A percentile compares a stretch with the other conserved stretches of the same genome.
phyloP scores from a whole-genome alignment of 202 grass and related monocot genomes.

The Dendrocalamus latiflorus region DNA sequence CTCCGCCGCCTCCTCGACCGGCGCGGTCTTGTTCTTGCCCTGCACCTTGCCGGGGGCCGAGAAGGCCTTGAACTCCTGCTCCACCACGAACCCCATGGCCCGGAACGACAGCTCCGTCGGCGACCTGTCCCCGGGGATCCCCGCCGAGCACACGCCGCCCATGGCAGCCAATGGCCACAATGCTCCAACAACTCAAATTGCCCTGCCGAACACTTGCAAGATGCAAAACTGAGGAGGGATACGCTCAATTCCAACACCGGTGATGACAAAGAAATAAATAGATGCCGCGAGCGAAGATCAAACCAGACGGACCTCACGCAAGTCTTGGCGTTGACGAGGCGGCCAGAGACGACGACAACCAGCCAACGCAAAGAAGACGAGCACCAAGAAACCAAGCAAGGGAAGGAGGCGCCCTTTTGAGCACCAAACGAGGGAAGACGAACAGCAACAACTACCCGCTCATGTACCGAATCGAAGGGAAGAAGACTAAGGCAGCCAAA shows the following conservation, averaged over 20 bases:
- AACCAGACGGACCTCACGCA: not conserved
- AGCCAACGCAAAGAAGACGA: not conserved
- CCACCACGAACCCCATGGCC: constrained; percentile 43
- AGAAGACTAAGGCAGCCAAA: constrained; percentile 1
- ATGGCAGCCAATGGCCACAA: constrained; percentile 32
- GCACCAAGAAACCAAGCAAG: not conserved
- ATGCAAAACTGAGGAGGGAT: constrained; percentile 7
- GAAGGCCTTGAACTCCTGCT: constrained; percentile 43
- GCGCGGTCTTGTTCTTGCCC: not conserved
- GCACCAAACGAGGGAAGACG: constrained; percentile 16
- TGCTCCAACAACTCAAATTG: not conserved
- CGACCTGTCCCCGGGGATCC: constrained; percentile 41
- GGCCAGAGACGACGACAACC: not conserved
- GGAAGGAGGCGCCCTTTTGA: not conserved
- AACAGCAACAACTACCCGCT: not conserved
- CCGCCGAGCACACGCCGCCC: constrained; percentile 58
- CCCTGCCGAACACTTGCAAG: not conserved
- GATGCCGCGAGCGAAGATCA: not conserved
- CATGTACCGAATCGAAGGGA: constrained; percentile 5
- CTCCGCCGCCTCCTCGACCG: not conserved
- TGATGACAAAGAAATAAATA: not conserved
- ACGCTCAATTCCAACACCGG: not conserved
- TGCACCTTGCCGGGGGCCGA: constrained; percentile 2
- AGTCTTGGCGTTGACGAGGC: constrained; percentile 22
- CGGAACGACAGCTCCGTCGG: not conserved